Conservation (phyloP, 2,329 filamentous ascomycete genomes). For the Aspergillus novoparasiticus region DNA sequence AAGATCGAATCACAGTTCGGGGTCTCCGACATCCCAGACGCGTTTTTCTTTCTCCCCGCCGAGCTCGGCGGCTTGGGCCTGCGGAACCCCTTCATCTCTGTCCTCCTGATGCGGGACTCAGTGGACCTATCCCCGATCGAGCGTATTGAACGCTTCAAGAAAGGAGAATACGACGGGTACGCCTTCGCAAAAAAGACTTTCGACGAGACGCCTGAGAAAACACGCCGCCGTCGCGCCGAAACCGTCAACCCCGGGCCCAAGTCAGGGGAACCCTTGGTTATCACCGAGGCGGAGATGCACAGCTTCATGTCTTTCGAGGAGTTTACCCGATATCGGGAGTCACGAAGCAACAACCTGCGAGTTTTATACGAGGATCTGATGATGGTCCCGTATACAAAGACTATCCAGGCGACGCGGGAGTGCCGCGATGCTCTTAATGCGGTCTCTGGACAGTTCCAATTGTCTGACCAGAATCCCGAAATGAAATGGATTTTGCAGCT, state of each 20-base stretch:
- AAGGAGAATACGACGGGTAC: constrained; percentile 28
- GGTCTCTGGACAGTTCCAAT: constrained; percentile 7
- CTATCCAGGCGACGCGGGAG: constrained; percentile 22
- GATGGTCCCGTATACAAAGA: constrained; percentile 20
- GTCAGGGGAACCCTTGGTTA: neutral
- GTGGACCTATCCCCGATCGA: constrained; percentile 27
- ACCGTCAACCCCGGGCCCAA: neutral
- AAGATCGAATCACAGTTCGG: constrained; percentile 54
- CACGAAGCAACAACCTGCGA: neutral
- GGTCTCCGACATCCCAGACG: constrained; percentile 46
- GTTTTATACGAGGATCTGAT: constrained; percentile 33
- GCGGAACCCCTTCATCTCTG: constrained; percentile 50
- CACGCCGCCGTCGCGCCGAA: neutral
- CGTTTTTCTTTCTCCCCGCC: constrained; percentile 52
- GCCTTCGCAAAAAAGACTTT: constrained; percentile 26
- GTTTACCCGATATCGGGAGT: constrained; percentile 36
- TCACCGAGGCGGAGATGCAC: constrained; percentile 19
- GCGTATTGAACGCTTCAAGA: constrained; percentile 26
- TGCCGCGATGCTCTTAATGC: constrained; percentile 23
- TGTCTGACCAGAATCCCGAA: constrained; percentile 11
- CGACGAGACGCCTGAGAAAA: constrained; percentile 18
- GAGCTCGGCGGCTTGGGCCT: constrained; percentile 51
- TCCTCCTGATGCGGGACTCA: constrained; percentile 41
- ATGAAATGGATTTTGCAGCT: constrained; percentile 40
- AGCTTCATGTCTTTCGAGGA: constrained; percentile 42